These are phyloP conservation scores for Alternaria tenuissima DNA, from an alignment of 2,329 filamentous ascomycete genomes.

Conservation along the genomic window DNA sequence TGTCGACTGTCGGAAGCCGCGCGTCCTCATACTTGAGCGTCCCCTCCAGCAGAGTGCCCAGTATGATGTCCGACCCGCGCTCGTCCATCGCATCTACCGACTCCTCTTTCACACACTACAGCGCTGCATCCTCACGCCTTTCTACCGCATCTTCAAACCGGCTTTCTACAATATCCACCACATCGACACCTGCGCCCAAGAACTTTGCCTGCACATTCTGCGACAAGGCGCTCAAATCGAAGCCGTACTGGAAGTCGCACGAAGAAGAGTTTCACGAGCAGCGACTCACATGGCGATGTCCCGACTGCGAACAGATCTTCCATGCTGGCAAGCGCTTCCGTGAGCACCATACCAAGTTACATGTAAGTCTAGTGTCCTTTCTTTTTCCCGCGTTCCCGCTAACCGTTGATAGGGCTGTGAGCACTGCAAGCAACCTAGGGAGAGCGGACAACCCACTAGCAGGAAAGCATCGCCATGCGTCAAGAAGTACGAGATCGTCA, in stretches of 20 bases:
- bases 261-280: slow-evolving; percentile 75
- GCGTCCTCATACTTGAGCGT: slow-evolving; percentile 50
- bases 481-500: slow-evolving; percentile 53
- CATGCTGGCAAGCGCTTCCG: slow-evolving; percentile 74
- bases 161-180: slow-evolving; percentile 47
- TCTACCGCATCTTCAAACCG: slow-evolving; percentile 48
- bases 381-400: slow-evolving; percentile 11
- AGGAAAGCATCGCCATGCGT: slow-evolving; percentile 58
- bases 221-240: slow-evolving; percentile 72
- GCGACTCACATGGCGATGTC: slow-evolving; percentile 72
- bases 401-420: slow-evolving; percentile 59
- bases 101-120: slow-evolving; percentile 49
- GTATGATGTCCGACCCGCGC: slow-evolving; percentile 49
- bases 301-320: slow-evolving; percentile 73
- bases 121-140: slow-evolving; percentile 47
- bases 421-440: slow-evolving; percentile 71
- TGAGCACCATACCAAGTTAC: slow-evolving; percentile 71
- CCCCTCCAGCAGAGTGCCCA: slow-evolving; percentile 49
- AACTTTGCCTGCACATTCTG: slow-evolving; percentile 58
- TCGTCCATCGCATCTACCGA: slow-evolving; percentile 51
- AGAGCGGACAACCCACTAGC: slow-evolving; percentile 60
- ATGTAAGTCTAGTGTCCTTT: slow-evolving; percentile 54
- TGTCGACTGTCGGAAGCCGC: slow-evolving; percentile 48
- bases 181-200: slow-evolving; percentile 45
- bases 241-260: slow-evolving; percentile 75